A percentile compares a stretch with the other conserved stretches of the same genome.
Evolutionary conservation across 2,329 filamentous ascomycete genomes (phyloP).

Genomic region (Zymoseptoria brevis): DNA sequence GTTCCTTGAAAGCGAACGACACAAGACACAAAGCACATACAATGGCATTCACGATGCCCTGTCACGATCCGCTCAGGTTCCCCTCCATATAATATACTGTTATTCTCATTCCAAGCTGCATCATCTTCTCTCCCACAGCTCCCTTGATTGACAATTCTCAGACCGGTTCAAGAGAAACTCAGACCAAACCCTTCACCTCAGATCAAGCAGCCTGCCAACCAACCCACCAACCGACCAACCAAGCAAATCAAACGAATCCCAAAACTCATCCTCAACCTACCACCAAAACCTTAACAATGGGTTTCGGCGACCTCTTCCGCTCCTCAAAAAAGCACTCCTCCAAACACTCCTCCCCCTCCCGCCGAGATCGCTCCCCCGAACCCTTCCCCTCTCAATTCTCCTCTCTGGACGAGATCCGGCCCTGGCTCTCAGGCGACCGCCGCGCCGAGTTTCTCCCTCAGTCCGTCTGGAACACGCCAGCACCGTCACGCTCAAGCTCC

Average conservation of each 20-base stretch:
- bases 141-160: background rate
- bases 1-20: background rate
- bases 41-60: background rate
- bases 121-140: background rate
- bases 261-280: background rate
- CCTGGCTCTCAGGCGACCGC: background rate
- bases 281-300: background rate
- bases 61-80: too few species aligned
- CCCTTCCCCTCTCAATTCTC: background rate
- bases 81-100: background rate
- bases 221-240: too few species aligned
- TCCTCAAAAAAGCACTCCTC: background rate
- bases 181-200: background rate
- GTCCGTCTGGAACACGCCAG: too few species aligned
- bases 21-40: background rate
- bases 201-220: background rate
- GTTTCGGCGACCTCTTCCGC: background rate
- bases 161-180: background rate
- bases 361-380: too few species aligned
- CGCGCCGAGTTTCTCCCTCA: background rate
- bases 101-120: background rate
- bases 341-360: background rate
- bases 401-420: background rate
- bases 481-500: background rate
- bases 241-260: too few species aligned